Conservation (phyloP, 345 rosid genomes). For the Sisymbrium irio region DNA sequence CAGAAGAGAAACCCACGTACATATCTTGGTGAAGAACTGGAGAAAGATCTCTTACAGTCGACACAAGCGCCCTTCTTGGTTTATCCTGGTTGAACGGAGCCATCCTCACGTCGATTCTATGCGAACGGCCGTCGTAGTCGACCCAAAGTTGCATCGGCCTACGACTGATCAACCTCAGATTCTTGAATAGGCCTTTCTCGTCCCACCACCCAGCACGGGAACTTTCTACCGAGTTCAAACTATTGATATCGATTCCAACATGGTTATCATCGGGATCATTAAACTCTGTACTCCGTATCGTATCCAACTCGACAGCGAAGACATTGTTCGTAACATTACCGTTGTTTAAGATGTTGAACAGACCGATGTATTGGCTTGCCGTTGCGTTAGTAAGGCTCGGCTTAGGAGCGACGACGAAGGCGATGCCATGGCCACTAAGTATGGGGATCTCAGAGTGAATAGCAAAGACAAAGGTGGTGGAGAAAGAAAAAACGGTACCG, state of each 20-base stretch:
- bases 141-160: constrained; percentile 69
- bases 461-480: constrained; percentile 71
- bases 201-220: constrained; percentile 45
- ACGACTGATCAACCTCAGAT: constrained; percentile 62
- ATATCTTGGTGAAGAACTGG: constrained; percentile 31
- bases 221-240: constrained; percentile 50
- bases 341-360: constrained; percentile 50
- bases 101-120: constrained; percentile 53
- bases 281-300: constrained; percentile 72
- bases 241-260: constrained; percentile 74
- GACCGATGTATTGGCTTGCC: constrained; percentile 80
- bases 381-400: constrained; percentile 35
- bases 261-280: constrained; percentile 77
- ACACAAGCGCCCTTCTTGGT: constrained; percentile 49
- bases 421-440: constrained; percentile 88
- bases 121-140: constrained; percentile 57
- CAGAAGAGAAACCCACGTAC: constrained; percentile 72
- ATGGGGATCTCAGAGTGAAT: constrained; percentile 60
- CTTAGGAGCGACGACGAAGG: constrained; percentile 61
- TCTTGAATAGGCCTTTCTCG: constrained; percentile 31
- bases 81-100: constrained; percentile 44
- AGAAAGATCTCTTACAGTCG: constrained; percentile 44
- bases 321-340: constrained; percentile 61
- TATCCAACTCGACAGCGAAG: constrained; percentile 81
- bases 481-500: constrained; percentile 60